Conservation (phyloP, 371 early-diverging fungal genomes). For the Syncephalis fuscata region DNA sequence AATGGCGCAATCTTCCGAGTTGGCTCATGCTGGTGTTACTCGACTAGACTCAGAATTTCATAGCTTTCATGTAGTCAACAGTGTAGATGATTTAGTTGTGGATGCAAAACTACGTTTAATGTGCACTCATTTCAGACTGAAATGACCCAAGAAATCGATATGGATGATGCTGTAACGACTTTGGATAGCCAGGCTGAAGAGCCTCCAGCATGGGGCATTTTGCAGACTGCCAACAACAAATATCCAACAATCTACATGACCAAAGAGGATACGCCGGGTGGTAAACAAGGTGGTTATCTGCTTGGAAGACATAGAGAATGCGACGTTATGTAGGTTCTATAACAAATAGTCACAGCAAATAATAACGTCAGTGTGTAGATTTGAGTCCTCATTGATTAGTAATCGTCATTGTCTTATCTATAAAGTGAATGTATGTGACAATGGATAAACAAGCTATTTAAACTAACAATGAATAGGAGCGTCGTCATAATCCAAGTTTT, state of each 20-base stretch:
- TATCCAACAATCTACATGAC: constrained; percentile 9
- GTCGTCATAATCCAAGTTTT: constrained; percentile 5
- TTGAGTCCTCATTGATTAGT: constrained; percentile 28
- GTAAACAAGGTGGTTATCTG: constrained; percentile 35
- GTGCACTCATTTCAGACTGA: no score
- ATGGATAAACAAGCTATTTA: constrained; percentile 2
- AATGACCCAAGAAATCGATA: no score
- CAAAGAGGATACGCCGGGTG: constrained; percentile 12
- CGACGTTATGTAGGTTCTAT: constrained; percentile 31
- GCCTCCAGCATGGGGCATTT: constrained; percentile 20
- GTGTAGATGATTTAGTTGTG: no score
- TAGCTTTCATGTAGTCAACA: no score
- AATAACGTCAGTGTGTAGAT: no score
- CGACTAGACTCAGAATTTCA: no score
- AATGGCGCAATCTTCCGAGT: no score
- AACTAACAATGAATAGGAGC: constrained; percentile 20
- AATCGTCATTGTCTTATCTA: constrained; percentile 61
- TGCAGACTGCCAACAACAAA: constrained; percentile 22
- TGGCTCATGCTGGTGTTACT: no score
- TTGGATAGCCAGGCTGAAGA: no score
- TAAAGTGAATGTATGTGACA: constrained; percentile 18
- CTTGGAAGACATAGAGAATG: constrained; percentile 41
- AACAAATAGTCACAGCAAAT: no score
- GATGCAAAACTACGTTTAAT: no score
- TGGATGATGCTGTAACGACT: no score